Evolutionary conservation across 768 basidiomycete species (phyloP), one percentile per base, ranked within the genome.

Genomic region (Suillus subaureus): DNA sequence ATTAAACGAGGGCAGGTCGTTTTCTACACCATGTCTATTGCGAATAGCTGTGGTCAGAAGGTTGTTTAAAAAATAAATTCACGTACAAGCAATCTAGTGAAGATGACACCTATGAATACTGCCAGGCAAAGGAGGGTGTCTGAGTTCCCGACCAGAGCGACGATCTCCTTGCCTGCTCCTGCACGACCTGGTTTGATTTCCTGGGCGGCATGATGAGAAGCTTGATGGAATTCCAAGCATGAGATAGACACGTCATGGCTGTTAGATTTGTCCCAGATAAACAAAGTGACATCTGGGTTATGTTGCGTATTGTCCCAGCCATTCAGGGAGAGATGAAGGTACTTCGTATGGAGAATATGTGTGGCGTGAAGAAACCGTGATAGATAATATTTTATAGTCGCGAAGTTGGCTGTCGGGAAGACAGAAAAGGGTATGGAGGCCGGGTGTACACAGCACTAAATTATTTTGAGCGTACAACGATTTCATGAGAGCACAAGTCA

Each of bases 51-150:
- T 49, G 39, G 47, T 23, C 56, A 33, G 65, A 61, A 26, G 8
- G 33, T 16, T 23, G 26, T 15, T 33, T 26, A 8, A 49, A 28
- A 23, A 33, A 35, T 33, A 13, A 8, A 35, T 31, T n/a, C 15
- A 71, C 78, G 54, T 61, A 80, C 79, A 58, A 80, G 68, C 33
- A 77, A 69, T 8, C 80, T 81, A 2, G 80, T 78, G 37, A 72
- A 72, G 39, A 79, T 74, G 33, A 79, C 66, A 0, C 84, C 84
- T 11, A 80, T 65, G 7, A 78, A 69, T 7, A 83, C 64, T 0
- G 83, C 75, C 7, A 84, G 81, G 62, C 83, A 84, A 31, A 82
- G 72, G 5, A 85, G 64, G 11, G 75, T 74, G 49, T 83, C 83
- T 0, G 78, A 71, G 13, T 77, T 72, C 4, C 77, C 77, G 12